Evolutionary conservation across 2,329 filamentous ascomycete genomes (phyloP).

Genomic region (Arthrocladium fulminans): DNA sequence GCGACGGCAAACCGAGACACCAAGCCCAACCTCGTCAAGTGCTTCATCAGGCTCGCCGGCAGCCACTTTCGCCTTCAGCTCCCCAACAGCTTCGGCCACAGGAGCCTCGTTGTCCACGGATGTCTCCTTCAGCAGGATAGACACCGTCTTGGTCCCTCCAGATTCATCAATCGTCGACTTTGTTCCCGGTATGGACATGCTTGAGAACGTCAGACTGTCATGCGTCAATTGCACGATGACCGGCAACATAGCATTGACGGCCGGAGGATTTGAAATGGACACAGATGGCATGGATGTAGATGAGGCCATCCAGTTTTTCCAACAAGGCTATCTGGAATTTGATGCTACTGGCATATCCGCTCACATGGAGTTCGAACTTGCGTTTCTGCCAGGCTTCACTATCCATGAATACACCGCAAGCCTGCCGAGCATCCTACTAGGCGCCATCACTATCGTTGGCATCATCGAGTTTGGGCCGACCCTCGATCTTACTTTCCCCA

Average conservation of each 20-base stretch:
- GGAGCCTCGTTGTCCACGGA: not conserved
- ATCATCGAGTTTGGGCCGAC: conserved; percentile 1
- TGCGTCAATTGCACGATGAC: conserved; percentile 20
- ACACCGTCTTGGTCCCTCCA: conserved; percentile 9
- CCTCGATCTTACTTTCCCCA: not conserved
- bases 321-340: conserved; percentile 18
- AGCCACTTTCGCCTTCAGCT: not conserved
- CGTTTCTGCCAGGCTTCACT: conserved; percentile 10
- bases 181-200: conserved; percentile 9
- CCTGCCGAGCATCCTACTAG: conserved; percentile 19
- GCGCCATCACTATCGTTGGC: conserved; percentile 18
- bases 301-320: conserved; percentile 16
- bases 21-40: not conserved
- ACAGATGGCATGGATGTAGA: conserved; percentile 2
- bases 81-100: not conserved
- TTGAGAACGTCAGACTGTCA: conserved; percentile 16
- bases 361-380: conserved; percentile 20
- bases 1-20: not conserved
- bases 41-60: not conserved
- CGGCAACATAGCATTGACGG: conserved; percentile 11
- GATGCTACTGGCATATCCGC: conserved; percentile 16
- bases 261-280: conserved; percentile 4
- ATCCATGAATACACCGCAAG: conserved; percentile 14
- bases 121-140: not conserved
- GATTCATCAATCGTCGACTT: not conserved